A percentile compares a stretch with the other conserved stretches of the same genome.
Evolutionary conservation across 208 protist genomes (phyloP).

Genomic region (Leishmania turanica): DNA sequence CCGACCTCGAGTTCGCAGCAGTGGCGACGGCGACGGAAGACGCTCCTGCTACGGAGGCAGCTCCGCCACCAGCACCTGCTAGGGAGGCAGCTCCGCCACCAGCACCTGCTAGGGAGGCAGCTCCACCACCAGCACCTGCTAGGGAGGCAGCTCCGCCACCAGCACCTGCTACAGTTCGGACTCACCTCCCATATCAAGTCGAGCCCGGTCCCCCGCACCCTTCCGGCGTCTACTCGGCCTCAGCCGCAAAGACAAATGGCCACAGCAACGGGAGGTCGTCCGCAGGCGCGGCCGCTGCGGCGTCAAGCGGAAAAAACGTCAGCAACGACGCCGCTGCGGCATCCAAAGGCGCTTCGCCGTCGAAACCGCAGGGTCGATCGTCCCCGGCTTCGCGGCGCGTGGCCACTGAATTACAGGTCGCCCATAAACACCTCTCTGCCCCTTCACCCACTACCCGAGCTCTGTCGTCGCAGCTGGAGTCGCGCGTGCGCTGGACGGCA

Average conservation of each 20-base stretch:
- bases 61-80: too few species aligned
- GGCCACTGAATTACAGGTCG: not conserved
- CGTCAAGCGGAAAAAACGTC: not conserved
- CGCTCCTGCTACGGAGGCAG: not conserved
- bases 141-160: too few species aligned
- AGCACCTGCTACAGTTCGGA: not conserved
- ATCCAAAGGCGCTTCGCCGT: not conserved
- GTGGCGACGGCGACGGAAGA: not conserved
- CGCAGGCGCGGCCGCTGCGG: not conserved
- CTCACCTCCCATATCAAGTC: constrained; percentile 22
- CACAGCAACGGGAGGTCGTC: not conserved
- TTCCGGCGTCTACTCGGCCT: not conserved
- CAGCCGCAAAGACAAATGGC: not conserved
- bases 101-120: too few species aligned
- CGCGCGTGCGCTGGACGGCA: not conserved
- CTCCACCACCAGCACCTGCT: not conserved
- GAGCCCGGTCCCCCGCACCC: constrained; percentile 9
- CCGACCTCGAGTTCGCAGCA: not conserved
- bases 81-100: too few species aligned
- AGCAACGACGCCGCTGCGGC: not conserved
- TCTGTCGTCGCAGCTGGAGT: not conserved
- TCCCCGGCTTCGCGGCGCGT: constrained; percentile 2
- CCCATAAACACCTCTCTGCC: not conserved
- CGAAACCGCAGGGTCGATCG: constrained; percentile 3
- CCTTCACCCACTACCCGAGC: not conserved